Evolutionary conservation across 2,329 filamentous ascomycete genomes (phyloP), one percentile per base, ranked within the genome.

Genomic region (Xylaria sp.): DNA sequence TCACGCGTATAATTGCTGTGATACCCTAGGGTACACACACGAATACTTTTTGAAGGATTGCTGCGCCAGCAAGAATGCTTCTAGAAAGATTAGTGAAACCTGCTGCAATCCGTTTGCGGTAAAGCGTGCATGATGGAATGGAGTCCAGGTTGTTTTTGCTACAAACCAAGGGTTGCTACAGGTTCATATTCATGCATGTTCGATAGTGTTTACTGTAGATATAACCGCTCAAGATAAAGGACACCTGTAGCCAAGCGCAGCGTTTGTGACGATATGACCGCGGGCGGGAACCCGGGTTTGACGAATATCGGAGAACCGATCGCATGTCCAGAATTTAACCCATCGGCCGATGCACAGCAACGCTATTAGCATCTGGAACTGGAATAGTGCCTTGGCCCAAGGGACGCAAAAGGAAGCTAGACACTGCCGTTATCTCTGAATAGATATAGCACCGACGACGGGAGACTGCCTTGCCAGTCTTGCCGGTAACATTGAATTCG

Each of bases 381-480:
- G 48, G 51, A 23, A 46, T 60, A 67, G 59, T 23, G 48, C 33
- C 65, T 65, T 66, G 59, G 59, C 65, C 46, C 17, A 13, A 10
- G 44, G 20, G 40, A 60, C 66, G 54, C 40, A 68, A 71, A 59
- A 58, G 66, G 68, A 63, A 71, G 66, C 59, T 65, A n/a, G 46
- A 36, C 36, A 54, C 31, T 49, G 38, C 53, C 56, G 57, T 58
- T 65, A 65, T 63, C 61, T 65, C 28, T 51, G 13, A 44, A 26
- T 26, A 23, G 13, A 44, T 17, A 11, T 38, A 23, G 9, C 56
- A 28, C 40, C 11, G 33, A 31, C 23, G 26, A 17, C 11, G 9
- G 20, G 17, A 44, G 44, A 15, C n/a, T 40, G 36, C 44, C 63
- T 40, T 59, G 54, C 64, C 31, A 31, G 20, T 11, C 31, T 46